These are phyloP conservation scores for Escallonia herrerae DNA, from an alignment of 129 eudicot genomes.

Conservation along the genomic window DNA sequence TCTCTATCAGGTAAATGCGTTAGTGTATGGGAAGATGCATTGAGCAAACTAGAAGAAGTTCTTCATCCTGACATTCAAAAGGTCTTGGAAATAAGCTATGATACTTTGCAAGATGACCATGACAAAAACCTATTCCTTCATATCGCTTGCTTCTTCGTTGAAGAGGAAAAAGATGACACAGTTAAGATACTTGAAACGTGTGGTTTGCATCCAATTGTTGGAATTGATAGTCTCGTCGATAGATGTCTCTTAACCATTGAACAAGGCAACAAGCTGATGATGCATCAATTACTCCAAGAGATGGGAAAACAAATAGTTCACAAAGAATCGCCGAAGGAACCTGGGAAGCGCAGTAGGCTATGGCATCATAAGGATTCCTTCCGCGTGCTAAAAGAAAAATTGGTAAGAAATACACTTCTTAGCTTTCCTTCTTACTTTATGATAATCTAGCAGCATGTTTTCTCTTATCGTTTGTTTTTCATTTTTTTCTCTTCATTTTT, in stretches of 20 bases:
- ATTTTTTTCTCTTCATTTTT: too few relatives aligned
- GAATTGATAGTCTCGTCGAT: not conserved
- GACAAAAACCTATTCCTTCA: constrained; percentile 2
- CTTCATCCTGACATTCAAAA: too few relatives aligned
- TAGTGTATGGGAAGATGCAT: not conserved
- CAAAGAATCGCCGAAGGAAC: not conserved
- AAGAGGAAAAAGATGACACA: not conserved
- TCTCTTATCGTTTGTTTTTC: too few relatives aligned
- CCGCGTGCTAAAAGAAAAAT: not conserved
- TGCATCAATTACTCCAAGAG: not conserved
- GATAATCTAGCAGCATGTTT: too few relatives aligned
- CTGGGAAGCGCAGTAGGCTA: constrained; percentile 1
- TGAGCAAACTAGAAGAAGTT: not conserved
- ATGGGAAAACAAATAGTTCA: not conserved
- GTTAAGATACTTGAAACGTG: not conserved
- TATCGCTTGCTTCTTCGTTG: not conserved
- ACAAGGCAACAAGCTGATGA: not conserved
- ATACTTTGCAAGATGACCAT: not conserved
- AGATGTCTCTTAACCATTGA: not conserved
- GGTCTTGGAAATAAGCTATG: not conserved
- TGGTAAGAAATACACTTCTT: not conserved
- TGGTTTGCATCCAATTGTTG: not conserved
- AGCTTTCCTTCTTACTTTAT: too few relatives aligned
- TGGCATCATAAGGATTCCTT: constrained; percentile 1
- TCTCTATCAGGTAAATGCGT: not conserved